Evolutionary conservation across 441 rosid species (phyloP).

Genomic region (Populus hybrid): DNA sequence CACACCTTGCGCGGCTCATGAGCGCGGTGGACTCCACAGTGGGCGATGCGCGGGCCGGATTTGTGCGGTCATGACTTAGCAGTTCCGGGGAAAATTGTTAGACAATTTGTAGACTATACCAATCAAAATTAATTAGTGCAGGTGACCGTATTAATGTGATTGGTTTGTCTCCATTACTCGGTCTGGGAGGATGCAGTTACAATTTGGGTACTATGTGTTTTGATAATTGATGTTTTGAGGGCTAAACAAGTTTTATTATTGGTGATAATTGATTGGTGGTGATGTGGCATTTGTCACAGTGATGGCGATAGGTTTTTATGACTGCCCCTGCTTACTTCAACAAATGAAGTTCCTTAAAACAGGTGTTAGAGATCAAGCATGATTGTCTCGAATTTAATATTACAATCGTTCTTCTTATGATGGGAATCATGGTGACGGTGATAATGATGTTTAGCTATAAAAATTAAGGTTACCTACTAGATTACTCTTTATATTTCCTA

Average conservation of each 20-base stretch:
- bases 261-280: background rate
- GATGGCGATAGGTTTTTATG: background rate
- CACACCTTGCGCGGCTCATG: background rate
- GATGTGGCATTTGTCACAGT: background rate
- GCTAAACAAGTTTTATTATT: background rate
- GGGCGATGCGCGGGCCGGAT: background rate
- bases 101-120: background rate
- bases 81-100: background rate
- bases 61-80: background rate
- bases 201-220: background rate
- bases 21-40: background rate
- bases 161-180: background rate
- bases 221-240: background rate
- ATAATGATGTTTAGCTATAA: background rate
- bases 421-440: slow-evolving; percentile 12
- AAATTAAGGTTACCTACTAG: background rate
- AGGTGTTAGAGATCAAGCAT: background rate
- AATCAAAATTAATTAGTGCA: background rate
- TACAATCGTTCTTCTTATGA: slow-evolving; percentile 3
- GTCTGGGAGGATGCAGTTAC: background rate
- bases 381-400: slow-evolving; percentile 4
- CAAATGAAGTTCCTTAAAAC: background rate
- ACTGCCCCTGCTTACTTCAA: background rate
- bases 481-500: background rate
- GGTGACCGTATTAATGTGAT: background rate